Percentiles rank a stretch among this genome's conserved stretches.
These are phyloP conservation scores for Fistulinella prunicolor DNA, from an alignment of 768 basidiomycete genomes.

Conservation along the genomic window DNA sequence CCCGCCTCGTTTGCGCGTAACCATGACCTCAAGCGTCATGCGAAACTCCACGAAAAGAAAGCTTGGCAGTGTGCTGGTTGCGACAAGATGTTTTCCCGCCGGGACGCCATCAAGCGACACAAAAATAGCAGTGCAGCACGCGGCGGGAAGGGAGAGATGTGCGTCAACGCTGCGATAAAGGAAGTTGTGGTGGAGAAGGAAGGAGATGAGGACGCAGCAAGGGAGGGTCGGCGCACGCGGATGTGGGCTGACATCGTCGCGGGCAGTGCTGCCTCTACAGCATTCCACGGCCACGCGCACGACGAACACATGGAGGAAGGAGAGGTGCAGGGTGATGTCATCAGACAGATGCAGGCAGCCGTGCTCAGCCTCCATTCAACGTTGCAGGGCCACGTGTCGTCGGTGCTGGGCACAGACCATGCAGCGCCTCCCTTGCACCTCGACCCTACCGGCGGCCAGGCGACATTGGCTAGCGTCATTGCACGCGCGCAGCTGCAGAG, in stretches of 20 bases:
- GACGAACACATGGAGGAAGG: slow-evolving; percentile 53
- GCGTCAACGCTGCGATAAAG: slow-evolving; percentile 54
- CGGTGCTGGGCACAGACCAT: slow-evolving; percentile 45
- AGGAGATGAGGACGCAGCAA: slow-evolving; percentile 35
- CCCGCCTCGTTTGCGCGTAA: slow-evolving; percentile 76
- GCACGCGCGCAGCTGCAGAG: slow-evolving; percentile 64
- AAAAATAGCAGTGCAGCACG: slow-evolving; percentile 57
- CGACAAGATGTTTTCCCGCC: slow-evolving; percentile 68
- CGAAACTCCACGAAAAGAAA: slow-evolving; percentile 66
- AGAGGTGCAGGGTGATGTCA: slow-evolving; percentile 49
- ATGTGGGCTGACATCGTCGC: slow-evolving; percentile 63
- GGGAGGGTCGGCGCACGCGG: slow-evolving; percentile 59
- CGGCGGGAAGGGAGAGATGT: slow-evolving; percentile 49
- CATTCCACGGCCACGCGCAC: slow-evolving; percentile 13
- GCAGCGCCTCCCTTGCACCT: slow-evolving; percentile 29
- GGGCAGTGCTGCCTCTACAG: slow-evolving; percentile 20
- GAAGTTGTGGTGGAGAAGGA: slow-evolving; percentile 53
- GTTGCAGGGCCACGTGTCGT: slow-evolving; percentile 56
- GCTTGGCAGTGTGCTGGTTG: slow-evolving; percentile 76
- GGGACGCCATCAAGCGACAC: slow-evolving; percentile 78
- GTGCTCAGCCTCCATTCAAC: slow-evolving; percentile 54
- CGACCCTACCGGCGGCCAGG: slow-evolving; percentile 55
- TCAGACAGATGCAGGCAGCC: slow-evolving; percentile 48
- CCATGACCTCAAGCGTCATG: slow-evolving; percentile 78
- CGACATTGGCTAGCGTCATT: slow-evolving; percentile 69